Evolutionary conservation across 768 basidiomycete species (phyloP).

Genomic region (Russula ochroleuca): DNA sequence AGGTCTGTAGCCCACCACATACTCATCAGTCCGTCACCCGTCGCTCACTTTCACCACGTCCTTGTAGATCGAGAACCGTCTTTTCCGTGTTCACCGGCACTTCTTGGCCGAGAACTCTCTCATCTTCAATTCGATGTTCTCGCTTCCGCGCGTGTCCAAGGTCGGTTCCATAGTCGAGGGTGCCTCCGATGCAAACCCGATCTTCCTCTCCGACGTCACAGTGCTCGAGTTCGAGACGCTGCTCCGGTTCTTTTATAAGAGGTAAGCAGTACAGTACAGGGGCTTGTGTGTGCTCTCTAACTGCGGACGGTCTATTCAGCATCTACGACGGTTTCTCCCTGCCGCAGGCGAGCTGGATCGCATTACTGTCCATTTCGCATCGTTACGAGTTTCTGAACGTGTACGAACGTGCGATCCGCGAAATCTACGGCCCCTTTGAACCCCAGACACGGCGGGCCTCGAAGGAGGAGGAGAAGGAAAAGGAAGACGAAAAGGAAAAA

Average conservation of each 20-base stretch:
- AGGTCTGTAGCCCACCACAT: slow-evolving; percentile 10
- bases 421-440: not conserved
- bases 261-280: not conserved
- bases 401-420: slow-evolving; percentile 14
- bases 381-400: slow-evolving; percentile 19
- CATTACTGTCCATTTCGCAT: slow-evolving; percentile 15
- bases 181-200: slow-evolving; percentile 15
- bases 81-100: slow-evolving; percentile 24
- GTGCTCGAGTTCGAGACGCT: slow-evolving; percentile 22
- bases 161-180: slow-evolving; percentile 2
- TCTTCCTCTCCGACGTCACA: slow-evolving; percentile 17
- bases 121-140: slow-evolving; percentile 15
- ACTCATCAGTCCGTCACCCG: not conserved
- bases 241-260: slow-evolving; percentile 19
- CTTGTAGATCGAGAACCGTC: slow-evolving; percentile 16
- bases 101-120: slow-evolving; percentile 22
- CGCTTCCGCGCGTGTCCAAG: not conserved
- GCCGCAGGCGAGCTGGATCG: slow-evolving; percentile 15
- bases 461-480: not conserved
- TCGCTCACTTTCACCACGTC: not conserved
- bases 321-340: slow-evolving; percentile 19
- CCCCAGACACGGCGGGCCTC: not conserved
- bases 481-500: too few relatives aligned
- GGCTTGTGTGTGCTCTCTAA: too few relatives aligned
- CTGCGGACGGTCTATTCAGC: slow-evolving; percentile 1